Evolutionary conservation across 192 early-diverging fungal species (phyloP), one percentile per base, ranked within the genome.

Genomic region (Coemansia sp.): DNA sequence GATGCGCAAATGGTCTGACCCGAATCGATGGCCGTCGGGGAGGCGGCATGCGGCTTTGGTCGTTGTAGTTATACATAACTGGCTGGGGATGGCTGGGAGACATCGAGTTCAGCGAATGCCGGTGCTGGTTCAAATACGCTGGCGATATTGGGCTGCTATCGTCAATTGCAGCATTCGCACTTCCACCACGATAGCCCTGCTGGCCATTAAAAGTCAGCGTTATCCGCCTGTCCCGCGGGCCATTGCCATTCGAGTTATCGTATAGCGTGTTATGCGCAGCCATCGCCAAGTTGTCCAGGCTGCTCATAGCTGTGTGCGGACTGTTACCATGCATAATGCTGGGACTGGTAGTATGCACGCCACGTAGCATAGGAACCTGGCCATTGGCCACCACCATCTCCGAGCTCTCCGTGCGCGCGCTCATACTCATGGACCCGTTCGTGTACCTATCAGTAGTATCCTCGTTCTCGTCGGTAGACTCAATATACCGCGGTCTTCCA

Each of bases 11-110:
- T 9, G 77, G 68, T 47, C 51, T 66, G 37, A 80, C 38, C 10
- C 63, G 77, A 24, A 80, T 67, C 6, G 58, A 60, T 4, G 72
- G 68, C 4, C 77, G 54, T 38, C 62, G 74, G 23, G 62, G 45
- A 0, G 53, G 41, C 22, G 25, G 62, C 22, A 60, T 54, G 8
- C 25, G 45, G 39, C n/a, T 14, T 14, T 58, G 61, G 47, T 51
- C 48, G 25, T 43, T 15, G 41, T 59, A 43, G 10, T 10, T 24
- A 35, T 62, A 62, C 15, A 9, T 25, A 15, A 15, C 29, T 10
- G 27, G 29, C n/a, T 29, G n/a, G 9, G 14, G 29, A 17, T 37
- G 15, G 15, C 21, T 19, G 1, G 27, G 14, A 9, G 48, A 22
- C 22, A 51, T 35, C 27, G 27, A 51, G 48, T 37, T n/a, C 50